Conservation (phyloP, 2,329 filamentous ascomycete species). For the Aspergillus bombycis region DNA sequence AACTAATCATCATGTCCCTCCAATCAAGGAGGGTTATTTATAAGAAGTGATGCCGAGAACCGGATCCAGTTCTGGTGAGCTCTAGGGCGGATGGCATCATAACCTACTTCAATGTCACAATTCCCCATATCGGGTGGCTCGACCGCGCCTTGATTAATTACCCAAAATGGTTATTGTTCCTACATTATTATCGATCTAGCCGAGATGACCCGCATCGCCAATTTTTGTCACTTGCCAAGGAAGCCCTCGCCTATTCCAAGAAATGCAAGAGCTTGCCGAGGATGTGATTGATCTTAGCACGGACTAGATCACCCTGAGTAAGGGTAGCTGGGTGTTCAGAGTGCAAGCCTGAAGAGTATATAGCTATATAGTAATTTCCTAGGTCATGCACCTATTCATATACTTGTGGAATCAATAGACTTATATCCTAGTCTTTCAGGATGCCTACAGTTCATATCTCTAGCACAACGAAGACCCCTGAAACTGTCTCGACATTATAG, state of each 20-base stretch:
- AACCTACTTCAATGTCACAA: background rate
- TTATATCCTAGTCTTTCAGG: background rate
- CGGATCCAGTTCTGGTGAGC: background rate
- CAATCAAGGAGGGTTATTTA: background rate
- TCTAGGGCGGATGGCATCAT: conserved; percentile 1
- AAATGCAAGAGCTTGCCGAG: background rate
- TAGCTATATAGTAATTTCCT: background rate
- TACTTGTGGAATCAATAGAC: background rate
- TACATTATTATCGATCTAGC: background rate
- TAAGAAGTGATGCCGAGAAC: background rate
- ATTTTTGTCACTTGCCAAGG: background rate
- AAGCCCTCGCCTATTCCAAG: background rate
- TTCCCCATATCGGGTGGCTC: background rate
- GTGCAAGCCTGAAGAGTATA: background rate
- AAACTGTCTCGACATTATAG: background rate
- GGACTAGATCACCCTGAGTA: background rate
- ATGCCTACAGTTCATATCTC: background rate
- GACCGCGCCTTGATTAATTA: background rate
- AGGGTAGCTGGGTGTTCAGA: background rate
- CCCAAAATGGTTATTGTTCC: background rate
- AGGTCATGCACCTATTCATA: background rate
- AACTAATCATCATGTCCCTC: background rate
- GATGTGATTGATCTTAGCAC: background rate
- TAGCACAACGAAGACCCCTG: background rate
- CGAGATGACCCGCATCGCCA: background rate